These are phyloP conservation scores for Alloteropsis semialata DNA, from an alignment of 176 grass and related monocot species.

Conservation along the genomic window DNA sequence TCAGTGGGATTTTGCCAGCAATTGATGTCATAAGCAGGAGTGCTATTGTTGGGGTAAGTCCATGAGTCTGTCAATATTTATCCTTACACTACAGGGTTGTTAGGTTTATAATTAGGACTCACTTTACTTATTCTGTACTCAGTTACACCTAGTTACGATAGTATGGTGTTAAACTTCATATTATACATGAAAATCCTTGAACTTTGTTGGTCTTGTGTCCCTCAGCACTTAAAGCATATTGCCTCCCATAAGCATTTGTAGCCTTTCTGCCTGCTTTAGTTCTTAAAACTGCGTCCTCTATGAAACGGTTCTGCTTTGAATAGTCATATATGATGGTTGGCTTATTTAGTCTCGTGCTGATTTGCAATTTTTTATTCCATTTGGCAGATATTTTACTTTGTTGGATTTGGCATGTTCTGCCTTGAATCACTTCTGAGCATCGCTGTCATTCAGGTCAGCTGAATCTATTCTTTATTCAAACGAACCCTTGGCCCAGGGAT, in stretches of 20 bases:
- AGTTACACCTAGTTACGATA: neutral
- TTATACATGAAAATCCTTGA: neutral
- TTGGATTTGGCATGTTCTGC: conserved; percentile 95
- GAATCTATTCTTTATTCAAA: neutral
- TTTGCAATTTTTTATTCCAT: conserved; percentile 17
- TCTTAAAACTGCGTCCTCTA: neutral
- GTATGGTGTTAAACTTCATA: neutral
- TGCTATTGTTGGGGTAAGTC: conserved; percentile 84
- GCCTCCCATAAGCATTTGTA: neutral
- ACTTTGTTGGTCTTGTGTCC: neutral
- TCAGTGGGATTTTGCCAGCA: conserved; percentile 94
- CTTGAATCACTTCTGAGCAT: conserved; percentile 82
- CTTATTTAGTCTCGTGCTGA: conserved; percentile 21
- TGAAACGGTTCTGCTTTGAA: neutral
- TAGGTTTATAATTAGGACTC: neutral
- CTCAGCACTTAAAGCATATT: neutral
- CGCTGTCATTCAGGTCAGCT: conserved; percentile 75
- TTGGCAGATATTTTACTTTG: conserved; percentile 90
- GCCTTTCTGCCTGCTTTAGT: conserved; percentile 27
- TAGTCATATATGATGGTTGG: conserved; percentile 4
- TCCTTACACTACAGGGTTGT: neutral
- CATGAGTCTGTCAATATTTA: neutral
- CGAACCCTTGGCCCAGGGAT: neutral
- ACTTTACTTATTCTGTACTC: neutral
- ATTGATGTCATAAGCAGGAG: conserved; percentile 74